A percentile compares a stretch with the other conserved stretches of the same genome.
Conservation (phyloP, 2,329 filamentous ascomycete genomes). For the Trichoderma afroharzianum region DNA sequence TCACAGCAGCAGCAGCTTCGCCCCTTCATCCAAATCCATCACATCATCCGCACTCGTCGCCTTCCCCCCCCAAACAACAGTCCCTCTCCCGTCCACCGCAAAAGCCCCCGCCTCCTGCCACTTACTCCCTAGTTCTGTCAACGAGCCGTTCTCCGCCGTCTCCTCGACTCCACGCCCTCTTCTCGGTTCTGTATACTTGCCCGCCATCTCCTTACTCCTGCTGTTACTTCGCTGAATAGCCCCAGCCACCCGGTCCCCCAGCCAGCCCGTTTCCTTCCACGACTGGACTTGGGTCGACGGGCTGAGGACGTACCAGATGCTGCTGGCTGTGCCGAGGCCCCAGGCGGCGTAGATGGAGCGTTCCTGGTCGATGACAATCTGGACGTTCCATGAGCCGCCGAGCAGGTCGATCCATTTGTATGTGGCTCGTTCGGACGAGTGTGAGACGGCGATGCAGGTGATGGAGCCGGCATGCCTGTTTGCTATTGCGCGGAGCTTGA, state of each 20-base stretch:
- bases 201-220: constrained; percentile 21
- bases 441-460: constrained; percentile 56
- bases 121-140: constrained; percentile 51
- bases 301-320: constrained; percentile 51
- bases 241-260: constrained; percentile 48
- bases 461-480: constrained; percentile 48
- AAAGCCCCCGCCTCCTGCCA: constrained; percentile 54
- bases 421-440: constrained; percentile 54
- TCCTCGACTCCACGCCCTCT: constrained; percentile 30
- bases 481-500: constrained; percentile 52
- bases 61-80: constrained; percentile 49
- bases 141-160: constrained; percentile 34
- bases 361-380: constrained; percentile 54
- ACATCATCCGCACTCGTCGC: constrained; percentile 47
- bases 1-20: constrained; percentile 32
- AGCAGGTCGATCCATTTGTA: constrained; percentile 55
- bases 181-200: constrained; percentile 30
- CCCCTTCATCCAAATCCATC: constrained; percentile 51
- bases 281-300: constrained; percentile 49
- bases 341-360: constrained; percentile 56
- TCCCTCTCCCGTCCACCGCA: constrained; percentile 47
- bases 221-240: constrained; percentile 37
- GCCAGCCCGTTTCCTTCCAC: constrained; percentile 54
- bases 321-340: constrained; percentile 51
- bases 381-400: constrained; percentile 55